Evolutionary conservation across 345 rosid species (phyloP).

Genomic region (rapeseed (Brassica napus)): Da-Ae NC_063446.1:4504501-4505000

Average conservation of each 20-base stretch:
- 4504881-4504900: not conserved
- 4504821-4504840: not conserved
- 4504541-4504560: conserved; percentile 35
- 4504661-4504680: not conserved
- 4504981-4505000: too few relatives aligned
- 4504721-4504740: not conserved
- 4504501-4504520: not conserved
- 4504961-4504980: too few relatives aligned
- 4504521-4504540: conserved; percentile 42
- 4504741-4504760: not conserved
- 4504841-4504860: not conserved
- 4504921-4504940: too few relatives aligned
- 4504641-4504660: not conserved
- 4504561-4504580: conserved; percentile 19
- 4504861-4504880: not conserved
- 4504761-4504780: not conserved
- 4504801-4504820: not conserved
- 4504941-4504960: too few relatives aligned
- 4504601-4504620: conserved; percentile 32
- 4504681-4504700: not conserved
- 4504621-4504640: not conserved
- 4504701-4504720: not conserved
- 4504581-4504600: conserved; percentile 23
- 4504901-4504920: too few relatives aligned
- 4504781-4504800: not conserved